Evolutionary conservation across 352 stramenopile species (phyloP).

Genomic region (Phytophthora chlamydospora): DNA sequence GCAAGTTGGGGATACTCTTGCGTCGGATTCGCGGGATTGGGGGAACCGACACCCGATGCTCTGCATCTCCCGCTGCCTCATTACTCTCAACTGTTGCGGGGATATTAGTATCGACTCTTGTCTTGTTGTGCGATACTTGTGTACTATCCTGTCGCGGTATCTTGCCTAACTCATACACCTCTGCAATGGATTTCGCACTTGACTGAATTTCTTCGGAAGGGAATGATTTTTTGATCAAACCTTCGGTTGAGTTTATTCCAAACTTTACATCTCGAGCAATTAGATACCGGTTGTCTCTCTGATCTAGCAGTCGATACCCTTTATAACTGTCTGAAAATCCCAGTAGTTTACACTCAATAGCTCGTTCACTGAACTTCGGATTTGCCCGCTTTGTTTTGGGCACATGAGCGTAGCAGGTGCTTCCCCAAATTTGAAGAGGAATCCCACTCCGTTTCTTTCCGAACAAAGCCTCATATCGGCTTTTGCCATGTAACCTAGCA

Average conservation of each 20-base stretch:
- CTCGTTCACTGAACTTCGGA: conserved; percentile 10
- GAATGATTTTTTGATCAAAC: not conserved
- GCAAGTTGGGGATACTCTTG: not conserved
- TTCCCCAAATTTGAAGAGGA: conserved; percentile 9
- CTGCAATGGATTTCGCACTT: not conserved
- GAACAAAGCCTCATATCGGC: conserved; percentile 9
- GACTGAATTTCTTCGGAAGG: not conserved
- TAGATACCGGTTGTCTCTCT: not conserved
- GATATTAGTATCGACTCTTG: not conserved
- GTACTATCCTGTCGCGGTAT: not conserved
- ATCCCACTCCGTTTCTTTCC: conserved; percentile 12
- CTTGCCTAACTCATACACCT: not conserved
- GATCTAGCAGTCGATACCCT: not conserved
- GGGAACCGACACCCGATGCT: not conserved
- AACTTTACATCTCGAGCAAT: not conserved
- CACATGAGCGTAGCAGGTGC: conserved; percentile 11
- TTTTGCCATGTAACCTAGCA: conserved; percentile 10
- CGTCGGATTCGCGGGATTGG: not conserved
- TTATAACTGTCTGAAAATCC: not conserved
- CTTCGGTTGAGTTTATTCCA: not conserved
- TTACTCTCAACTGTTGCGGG: not conserved
- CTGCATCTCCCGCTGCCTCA: not conserved
- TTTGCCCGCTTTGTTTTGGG: conserved; percentile 14
- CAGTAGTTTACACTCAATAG: conserved; percentile 6
- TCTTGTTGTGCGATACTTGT: not conserved